Evolutionary conservation across 1,284 basidiomycete genomes (phyloP), one percentile per base, ranked within the genome.

Genomic region (Trichosporon sp.): DNA sequence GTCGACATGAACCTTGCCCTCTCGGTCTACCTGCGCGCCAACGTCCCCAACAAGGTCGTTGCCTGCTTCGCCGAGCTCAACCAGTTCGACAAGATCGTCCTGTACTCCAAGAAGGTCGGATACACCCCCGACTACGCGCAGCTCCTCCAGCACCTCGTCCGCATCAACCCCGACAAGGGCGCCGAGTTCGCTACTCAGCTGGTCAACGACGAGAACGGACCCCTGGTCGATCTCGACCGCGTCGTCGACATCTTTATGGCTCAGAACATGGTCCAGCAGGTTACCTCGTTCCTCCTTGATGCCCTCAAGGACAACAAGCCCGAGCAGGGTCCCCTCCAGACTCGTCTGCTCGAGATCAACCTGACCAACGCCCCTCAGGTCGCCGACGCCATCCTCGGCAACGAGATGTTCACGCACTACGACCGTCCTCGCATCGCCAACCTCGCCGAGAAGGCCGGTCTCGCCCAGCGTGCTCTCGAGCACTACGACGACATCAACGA

Each of bases 231-330:
- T 79, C 86, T 99, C 71, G 96, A 99, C 84, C 87, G 94, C 68
- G 94, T 96, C 66, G 93, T 97, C 70, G 97, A 99, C 80, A 97
- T 99, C 79, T 99, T 99, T 87, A 97, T 98, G 94, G 91, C 91
- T 2, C 96, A 98, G 82, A 99, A 98, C 86, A 95, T 99, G 93
- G 95, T 99, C 72, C 97, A 99, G 84, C 97, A 96, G 64, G 97
- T 97, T 18, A 99, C 97, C 0, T 96, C 93, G 2, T 99, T 99
- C 90, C 86, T 99, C 64, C 86, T 99, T 68, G 97, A 99, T 81
- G 97, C 95, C n/a, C 87, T 99, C 77, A 99, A 99, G 86, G 97
- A 99, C 75, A 99, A 99, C 87, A 93, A 92, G 84, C 93, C 95
- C 0, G 97, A 99, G 84, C 96, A 99, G 80, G 96, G 90, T 0